phyloP scores from a whole-genome alignment of 208 protist species.

The Acanthamoeba triangularis region DNA sequence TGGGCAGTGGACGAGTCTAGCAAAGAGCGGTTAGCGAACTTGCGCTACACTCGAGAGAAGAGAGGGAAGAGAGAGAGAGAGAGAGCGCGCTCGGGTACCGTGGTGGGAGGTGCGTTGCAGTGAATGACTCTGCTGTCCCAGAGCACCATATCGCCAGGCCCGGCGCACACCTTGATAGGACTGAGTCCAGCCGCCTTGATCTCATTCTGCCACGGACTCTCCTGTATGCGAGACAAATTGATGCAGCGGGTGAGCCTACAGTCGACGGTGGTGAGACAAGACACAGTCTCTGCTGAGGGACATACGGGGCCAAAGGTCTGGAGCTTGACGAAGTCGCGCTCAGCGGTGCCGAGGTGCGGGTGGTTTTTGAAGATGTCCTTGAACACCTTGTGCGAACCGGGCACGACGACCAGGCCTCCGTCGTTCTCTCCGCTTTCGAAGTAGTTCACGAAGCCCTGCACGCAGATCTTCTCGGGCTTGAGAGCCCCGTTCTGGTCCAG shows the following conservation, averaged over 20 bases:
- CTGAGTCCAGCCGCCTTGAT: not conserved
- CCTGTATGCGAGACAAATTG: not conserved
- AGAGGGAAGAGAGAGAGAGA: too few relatives aligned
- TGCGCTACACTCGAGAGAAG: too few relatives aligned
- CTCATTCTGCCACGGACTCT: conserved; percentile 52
- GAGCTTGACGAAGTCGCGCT: not conserved
- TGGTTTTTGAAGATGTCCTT: conserved; percentile 40
- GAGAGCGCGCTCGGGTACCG: not conserved
- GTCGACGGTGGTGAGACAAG: too few relatives aligned
- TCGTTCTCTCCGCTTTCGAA: not conserved
- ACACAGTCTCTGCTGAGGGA: too few relatives aligned
- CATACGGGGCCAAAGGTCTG: not conserved
- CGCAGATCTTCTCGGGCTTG: conserved; percentile 64
- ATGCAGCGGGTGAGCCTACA: too few relatives aligned
- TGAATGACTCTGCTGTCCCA: conserved; percentile 65
- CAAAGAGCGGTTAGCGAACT: too few relatives aligned
- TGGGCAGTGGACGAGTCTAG: not conserved
- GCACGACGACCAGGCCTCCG: conserved; percentile 54
- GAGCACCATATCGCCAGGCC: conserved; percentile 55
- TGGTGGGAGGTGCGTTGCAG: conserved; percentile 36
- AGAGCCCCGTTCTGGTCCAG: conserved; percentile 36
- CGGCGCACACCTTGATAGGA: conserved; percentile 55
- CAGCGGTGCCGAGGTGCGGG: not conserved
- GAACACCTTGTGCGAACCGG: conserved; percentile 33
- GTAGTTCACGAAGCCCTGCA: conserved; percentile 70